A percentile compares a stretch with the other conserved stretches of the same genome.
Evolutionary conservation across 164 flowering plant genomes (phyloP).

Genomic region (Aristolochia californica): DNA sequence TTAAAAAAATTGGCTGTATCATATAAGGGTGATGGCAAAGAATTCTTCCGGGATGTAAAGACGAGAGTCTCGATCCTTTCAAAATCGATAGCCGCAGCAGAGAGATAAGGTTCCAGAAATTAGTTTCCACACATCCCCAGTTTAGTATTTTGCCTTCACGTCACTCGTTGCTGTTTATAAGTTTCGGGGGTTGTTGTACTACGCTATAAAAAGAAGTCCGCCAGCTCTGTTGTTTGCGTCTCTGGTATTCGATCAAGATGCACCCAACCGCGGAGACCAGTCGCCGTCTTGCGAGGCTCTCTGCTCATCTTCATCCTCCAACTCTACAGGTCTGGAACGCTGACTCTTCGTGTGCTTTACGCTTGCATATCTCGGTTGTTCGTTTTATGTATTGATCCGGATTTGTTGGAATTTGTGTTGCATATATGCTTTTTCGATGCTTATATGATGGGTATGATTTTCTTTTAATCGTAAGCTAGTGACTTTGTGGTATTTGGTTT

Average conservation of each 20-base stretch:
- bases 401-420: slow-evolving; percentile 1
- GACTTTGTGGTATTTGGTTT: neutral
- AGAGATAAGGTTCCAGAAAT: slow-evolving; percentile 16
- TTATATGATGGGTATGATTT: neutral
- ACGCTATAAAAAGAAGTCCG: too few relatives aligned
- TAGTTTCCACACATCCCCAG: slow-evolving; percentile 34
- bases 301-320: slow-evolving; percentile 75
- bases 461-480: too few relatives aligned
- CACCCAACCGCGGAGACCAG: slow-evolving; percentile 28
- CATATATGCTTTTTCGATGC: too few relatives aligned
- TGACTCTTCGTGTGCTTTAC: neutral
- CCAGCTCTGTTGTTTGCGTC: neutral
- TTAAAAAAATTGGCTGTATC: too few relatives aligned
- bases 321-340: slow-evolving; percentile 31
- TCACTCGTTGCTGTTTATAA: slow-evolving; percentile 10
- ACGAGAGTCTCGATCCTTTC: neutral
- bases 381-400: neutral
- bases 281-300: slow-evolving; percentile 67
- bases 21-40: neutral
- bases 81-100: slow-evolving; percentile 2
- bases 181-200: too few relatives aligned
- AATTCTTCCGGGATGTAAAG: neutral
- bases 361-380: neutral
- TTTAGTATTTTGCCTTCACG: slow-evolving; percentile 9
- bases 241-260: slow-evolving; percentile 19